Conservation (phyloP, 2,329 filamentous ascomycete genomes). For the Epichloe amarillans region DNA sequence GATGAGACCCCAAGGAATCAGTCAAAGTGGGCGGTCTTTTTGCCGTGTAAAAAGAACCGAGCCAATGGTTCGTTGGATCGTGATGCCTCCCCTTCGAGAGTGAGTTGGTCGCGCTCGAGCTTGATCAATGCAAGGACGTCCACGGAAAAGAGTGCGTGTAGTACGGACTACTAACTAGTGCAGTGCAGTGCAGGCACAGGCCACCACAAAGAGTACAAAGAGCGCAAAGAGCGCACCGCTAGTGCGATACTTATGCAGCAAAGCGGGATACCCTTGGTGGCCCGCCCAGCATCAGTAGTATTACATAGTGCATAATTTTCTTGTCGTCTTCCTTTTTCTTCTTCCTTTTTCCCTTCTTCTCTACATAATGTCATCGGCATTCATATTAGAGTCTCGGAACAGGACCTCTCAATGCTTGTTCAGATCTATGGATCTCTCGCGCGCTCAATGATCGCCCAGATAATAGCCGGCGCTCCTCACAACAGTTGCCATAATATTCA, state of each 20-base stretch:
- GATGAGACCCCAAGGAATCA: background rate
- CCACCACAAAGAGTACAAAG: background rate
- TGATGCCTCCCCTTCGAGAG: background rate
- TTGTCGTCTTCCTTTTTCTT: background rate
- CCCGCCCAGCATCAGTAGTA: background rate
- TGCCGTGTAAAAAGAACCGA: background rate
- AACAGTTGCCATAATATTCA: slow-evolving; percentile 49
- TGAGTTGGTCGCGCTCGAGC: background rate
- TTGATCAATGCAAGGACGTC: background rate
- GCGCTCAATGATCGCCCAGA: slow-evolving; percentile 98
- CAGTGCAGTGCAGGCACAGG: background rate
- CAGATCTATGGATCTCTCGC: slow-evolving; percentile 78
- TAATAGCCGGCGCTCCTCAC: slow-evolving; percentile 58
- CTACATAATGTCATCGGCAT: slow-evolving; percentile 69
- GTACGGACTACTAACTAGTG: too few relatives aligned
- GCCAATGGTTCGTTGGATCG: background rate
- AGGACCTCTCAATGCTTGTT: slow-evolving; percentile 81
- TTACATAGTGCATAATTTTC: slow-evolving; percentile 13
- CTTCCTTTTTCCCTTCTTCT: slow-evolving; percentile 23
- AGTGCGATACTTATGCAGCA: slow-evolving; percentile 14
- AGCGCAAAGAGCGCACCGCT: background rate
- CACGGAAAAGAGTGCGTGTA: background rate
- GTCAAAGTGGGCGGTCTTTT: background rate
- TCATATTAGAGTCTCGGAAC: slow-evolving; percentile 99
- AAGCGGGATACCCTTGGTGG: slow-evolving; percentile 6